These are phyloP conservation scores for Aspergillus terreus DNA, from an alignment of 2,329 filamentous ascomycete genomes.

Conservation along the genomic window DNA sequence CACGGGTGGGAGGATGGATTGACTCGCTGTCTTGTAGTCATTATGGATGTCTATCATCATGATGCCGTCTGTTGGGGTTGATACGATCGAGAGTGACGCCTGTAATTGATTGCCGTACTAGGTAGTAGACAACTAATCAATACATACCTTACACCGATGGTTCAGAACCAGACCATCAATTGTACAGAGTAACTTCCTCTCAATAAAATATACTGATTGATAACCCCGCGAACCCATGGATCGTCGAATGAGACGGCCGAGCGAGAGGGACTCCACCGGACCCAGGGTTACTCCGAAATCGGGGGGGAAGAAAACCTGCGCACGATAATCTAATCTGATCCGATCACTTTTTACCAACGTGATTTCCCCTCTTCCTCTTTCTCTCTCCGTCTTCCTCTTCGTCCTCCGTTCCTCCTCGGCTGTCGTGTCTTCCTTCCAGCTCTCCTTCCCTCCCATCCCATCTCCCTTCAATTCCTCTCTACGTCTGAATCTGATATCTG, in stretches of 20 bases:
- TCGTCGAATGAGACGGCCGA: slow-evolving; percentile 6
- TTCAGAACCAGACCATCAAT: too few relatives aligned
- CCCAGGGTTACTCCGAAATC: slow-evolving; percentile 17
- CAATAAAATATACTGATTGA: slow-evolving; percentile 10
- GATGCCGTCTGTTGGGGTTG: too few relatives aligned
- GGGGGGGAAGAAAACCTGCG: slow-evolving; percentile 10
- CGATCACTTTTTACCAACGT: slow-evolving; percentile 18
- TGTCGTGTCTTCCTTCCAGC: neutral
- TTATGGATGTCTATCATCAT: too few relatives aligned
- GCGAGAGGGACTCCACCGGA: slow-evolving; percentile 3
- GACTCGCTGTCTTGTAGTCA: too few relatives aligned
- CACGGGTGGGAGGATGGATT: too few relatives aligned
- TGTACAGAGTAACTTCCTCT: too few relatives aligned
- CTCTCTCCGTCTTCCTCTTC: slow-evolving; percentile 7
- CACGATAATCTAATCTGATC: slow-evolving; percentile 34
- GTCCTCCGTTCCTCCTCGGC: neutral
- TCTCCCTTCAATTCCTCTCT: slow-evolving; percentile 4
- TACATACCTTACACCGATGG: too few relatives aligned
- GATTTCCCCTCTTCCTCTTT: slow-evolving; percentile 9
- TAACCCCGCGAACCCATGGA: slow-evolving; percentile 10
- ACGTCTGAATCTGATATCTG: neutral
- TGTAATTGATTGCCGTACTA: too few relatives aligned
- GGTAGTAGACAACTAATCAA: too few relatives aligned
- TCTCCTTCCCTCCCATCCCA: neutral
- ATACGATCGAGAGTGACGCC: too few relatives aligned